Evolutionary conservation across 2,329 filamentous ascomycete genomes (phyloP).

Genomic region (Tolypocladium paradoxum): DNA sequence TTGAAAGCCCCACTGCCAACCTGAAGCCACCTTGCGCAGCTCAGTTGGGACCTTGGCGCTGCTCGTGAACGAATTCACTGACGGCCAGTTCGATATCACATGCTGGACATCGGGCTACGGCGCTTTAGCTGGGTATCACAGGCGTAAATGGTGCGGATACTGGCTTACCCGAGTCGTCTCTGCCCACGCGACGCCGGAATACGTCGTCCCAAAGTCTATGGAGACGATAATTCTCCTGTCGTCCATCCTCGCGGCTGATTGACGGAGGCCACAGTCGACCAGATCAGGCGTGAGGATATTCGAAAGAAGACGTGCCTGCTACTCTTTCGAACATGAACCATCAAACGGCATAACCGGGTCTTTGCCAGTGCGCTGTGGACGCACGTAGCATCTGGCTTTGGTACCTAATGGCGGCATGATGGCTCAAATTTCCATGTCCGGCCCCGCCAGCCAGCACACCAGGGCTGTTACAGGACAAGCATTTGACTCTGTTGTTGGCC

Average conservation of each 20-base stretch:
- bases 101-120: conserved; percentile 27
- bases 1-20: conserved; percentile 39
- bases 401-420: neutral
- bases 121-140: conserved; percentile 9
- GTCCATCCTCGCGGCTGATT: conserved; percentile 14
- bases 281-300: neutral
- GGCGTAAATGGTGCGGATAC: neutral
- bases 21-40: conserved; percentile 28
- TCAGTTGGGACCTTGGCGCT: conserved; percentile 38
- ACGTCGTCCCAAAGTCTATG: conserved; percentile 47
- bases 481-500: neutral
- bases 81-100: conserved; percentile 34
- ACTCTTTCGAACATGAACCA: neutral
- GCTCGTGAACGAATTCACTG: conserved; percentile 18
- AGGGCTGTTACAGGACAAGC: neutral
- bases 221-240: conserved; percentile 36
- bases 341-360: neutral
- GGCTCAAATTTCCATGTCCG: neutral
- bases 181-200: conserved; percentile 43
- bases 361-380: neutral
- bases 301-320: neutral
- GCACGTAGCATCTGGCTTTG: neutral
- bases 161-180: conserved; percentile 26
- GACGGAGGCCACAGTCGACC: neutral
- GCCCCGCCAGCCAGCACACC: neutral